phyloP scores from a whole-genome alignment of 2,329 filamentous ascomycete species.

The Aspergillus amoenus region DNA sequence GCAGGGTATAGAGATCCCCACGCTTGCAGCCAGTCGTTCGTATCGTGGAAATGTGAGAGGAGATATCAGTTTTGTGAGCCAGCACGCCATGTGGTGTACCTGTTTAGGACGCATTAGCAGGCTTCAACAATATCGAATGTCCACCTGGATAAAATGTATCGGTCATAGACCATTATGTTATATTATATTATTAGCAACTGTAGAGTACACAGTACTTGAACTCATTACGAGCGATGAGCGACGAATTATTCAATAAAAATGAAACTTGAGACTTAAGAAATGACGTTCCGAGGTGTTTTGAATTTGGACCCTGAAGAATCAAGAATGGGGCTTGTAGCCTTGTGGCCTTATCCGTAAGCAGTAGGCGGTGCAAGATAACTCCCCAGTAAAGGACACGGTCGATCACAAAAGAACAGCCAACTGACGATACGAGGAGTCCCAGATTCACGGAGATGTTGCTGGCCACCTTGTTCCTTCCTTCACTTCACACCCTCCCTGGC shows the following conservation, averaged over 20 bases:
- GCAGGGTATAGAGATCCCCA: conserved; percentile 2
- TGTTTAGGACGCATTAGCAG: background rate
- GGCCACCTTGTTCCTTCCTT: conserved; percentile 5
- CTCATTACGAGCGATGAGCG: background rate
- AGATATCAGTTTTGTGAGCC: background rate
- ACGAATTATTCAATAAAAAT: background rate
- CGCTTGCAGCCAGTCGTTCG: background rate
- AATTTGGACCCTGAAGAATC: background rate
- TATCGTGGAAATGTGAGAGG: background rate
- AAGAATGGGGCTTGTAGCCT: background rate
- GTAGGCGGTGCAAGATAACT: conserved; percentile 29
- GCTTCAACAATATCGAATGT: conserved; percentile 4
- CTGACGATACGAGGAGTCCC: conserved; percentile 10
- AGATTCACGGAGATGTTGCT: conserved; percentile 20
- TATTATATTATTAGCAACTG: background rate
- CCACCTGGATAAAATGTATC: background rate
- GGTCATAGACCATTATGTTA: background rate
- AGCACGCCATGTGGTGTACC: background rate
- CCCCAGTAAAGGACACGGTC: conserved; percentile 39
- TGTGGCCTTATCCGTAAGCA: conserved; percentile 6
- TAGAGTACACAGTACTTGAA: background rate
- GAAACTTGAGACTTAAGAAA: background rate
- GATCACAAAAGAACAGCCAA: conserved; percentile 30
- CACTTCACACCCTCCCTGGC: background rate
- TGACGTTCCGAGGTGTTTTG: too few species aligned